phyloP scores from a whole-genome alignment of 2,329 filamentous ascomycete species.

The Curvularia hawaiiensis region DNA sequence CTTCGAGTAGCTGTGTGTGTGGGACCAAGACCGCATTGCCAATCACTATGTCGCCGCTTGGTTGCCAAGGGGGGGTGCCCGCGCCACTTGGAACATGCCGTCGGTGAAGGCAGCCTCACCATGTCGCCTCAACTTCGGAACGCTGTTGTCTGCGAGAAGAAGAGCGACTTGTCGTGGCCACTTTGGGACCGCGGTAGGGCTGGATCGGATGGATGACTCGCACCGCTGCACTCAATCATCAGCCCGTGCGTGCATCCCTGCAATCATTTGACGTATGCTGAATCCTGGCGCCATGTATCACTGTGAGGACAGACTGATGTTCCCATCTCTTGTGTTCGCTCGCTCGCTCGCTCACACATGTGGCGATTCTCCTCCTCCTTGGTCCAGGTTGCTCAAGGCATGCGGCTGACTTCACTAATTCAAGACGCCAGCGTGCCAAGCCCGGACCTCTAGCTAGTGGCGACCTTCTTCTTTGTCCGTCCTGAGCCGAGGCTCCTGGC shows the following conservation, averaged over 20 bases:
- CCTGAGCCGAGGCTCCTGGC: slow-evolving; percentile 12
- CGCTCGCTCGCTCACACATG: background rate
- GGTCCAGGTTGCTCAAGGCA: background rate
- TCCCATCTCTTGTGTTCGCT: too few relatives aligned
- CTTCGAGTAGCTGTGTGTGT: background rate
- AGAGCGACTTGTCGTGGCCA: background rate
- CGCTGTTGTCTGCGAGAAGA: background rate
- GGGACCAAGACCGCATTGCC: background rate
- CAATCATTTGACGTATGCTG: background rate
- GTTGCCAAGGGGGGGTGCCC: background rate
- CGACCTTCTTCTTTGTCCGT: background rate
- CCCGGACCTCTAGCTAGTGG: background rate
- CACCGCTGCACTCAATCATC: background rate
- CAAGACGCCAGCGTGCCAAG: background rate
- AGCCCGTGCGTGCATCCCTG: slow-evolving; percentile 2
- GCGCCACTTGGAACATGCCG: slow-evolving; percentile 9
- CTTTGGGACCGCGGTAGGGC: background rate
- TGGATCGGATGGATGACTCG: slow-evolving; percentile 8
- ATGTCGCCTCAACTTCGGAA: slow-evolving; percentile 14
- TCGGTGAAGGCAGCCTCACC: slow-evolving; percentile 12
- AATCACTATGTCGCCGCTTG: slow-evolving; percentile 2
- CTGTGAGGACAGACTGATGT: background rate
- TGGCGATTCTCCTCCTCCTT: slow-evolving; percentile 5
- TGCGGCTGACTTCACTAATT: background rate
- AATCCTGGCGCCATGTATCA: background rate